Conservation (phyloP, 225 moss, liverwort and hornwort species). For the Bryum argenteum region DNA sequence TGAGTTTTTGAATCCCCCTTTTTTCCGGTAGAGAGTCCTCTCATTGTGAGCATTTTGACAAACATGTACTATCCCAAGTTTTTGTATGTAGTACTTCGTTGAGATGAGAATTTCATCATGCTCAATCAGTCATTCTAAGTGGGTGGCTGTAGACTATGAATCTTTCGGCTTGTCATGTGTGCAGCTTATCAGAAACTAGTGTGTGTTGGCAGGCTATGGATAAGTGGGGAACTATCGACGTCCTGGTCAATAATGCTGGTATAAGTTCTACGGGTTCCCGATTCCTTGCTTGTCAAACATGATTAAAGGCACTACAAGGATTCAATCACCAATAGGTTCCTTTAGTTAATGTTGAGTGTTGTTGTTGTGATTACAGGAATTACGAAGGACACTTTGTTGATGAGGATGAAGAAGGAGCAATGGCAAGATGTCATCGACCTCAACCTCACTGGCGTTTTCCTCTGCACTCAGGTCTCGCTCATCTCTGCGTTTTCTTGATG, state of each 20-base stretch:
- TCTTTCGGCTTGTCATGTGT: slow-evolving; percentile 2
- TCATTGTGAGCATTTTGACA: background rate
- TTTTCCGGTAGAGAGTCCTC: background rate
- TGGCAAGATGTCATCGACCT: slow-evolving; percentile 97
- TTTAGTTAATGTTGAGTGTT: slow-evolving; percentile 7
- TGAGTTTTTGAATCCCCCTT: slow-evolving; percentile 32
- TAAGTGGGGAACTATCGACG: slow-evolving; percentile 90
- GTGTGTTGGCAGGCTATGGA: slow-evolving; percentile 69
- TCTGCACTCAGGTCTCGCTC: slow-evolving; percentile 78
- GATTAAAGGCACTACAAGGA: slow-evolving; percentile 1
- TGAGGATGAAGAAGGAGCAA: slow-evolving; percentile 97
- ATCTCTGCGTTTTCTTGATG: background rate
- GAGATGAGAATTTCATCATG: background rate
- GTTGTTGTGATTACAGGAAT: slow-evolving; percentile 55
- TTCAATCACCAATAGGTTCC: background rate
- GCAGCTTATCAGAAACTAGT: slow-evolving; percentile 33
- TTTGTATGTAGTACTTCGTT: too few relatives aligned
- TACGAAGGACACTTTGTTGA: slow-evolving; percentile 82
- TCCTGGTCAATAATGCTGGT: slow-evolving; percentile 96
- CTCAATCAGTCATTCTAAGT: background rate
- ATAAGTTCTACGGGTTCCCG: slow-evolving; percentile 8
- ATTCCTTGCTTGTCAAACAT: background rate
- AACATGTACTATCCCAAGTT: background rate
- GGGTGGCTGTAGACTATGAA: background rate
- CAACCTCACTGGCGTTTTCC: slow-evolving; percentile 92